A percentile compares a stretch with the other conserved stretches of the same genome.
Evolutionary conservation across 2,329 filamentous ascomycete genomes (phyloP).

Genomic region (Pyricularia pennisetigena): DNA sequence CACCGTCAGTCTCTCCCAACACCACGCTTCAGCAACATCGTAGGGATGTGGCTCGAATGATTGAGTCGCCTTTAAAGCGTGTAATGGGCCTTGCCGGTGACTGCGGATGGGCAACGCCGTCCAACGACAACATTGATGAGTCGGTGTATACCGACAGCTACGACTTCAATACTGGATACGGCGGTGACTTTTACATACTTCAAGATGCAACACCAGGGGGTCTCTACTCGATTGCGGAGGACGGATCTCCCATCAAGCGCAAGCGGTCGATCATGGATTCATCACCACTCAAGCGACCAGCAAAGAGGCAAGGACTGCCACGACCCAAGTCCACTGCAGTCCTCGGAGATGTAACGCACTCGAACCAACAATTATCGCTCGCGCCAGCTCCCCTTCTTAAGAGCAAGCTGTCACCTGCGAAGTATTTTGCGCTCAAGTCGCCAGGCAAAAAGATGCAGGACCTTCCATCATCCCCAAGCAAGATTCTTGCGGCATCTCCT

Average conservation of each 20-base stretch:
- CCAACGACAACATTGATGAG: conserved; percentile 54
- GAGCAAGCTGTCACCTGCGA: conserved; percentile 26
- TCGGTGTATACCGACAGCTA: conserved; percentile 38
- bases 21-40: conserved; percentile 87
- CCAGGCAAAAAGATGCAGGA: conserved; percentile 43
- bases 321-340: conserved; percentile 53
- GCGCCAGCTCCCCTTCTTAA: conserved; percentile 42
- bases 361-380: conserved; percentile 37
- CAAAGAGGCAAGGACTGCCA: conserved; percentile 50
- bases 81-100: conserved; percentile 24
- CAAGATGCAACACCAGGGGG: conserved; percentile 29
- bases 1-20: conserved; percentile 80
- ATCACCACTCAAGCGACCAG: conserved; percentile 22
- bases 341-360: conserved; percentile 50
- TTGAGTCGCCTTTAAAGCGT: conserved; percentile 60
- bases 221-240: conserved; percentile 35
- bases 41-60: conserved; percentile 68
- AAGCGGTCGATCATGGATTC: conserved; percentile 17
- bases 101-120: conserved; percentile 51
- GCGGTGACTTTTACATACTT: conserved; percentile 48
- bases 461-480: conserved; percentile 47
- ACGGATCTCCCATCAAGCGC: conserved; percentile 56
- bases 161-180: conserved; percentile 38
- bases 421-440: conserved; percentile 35
- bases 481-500: conserved; percentile 33